Conservation (phyloP, 2,329 filamentous ascomycete species). For the Aureobasidium mangrovei region DNA sequence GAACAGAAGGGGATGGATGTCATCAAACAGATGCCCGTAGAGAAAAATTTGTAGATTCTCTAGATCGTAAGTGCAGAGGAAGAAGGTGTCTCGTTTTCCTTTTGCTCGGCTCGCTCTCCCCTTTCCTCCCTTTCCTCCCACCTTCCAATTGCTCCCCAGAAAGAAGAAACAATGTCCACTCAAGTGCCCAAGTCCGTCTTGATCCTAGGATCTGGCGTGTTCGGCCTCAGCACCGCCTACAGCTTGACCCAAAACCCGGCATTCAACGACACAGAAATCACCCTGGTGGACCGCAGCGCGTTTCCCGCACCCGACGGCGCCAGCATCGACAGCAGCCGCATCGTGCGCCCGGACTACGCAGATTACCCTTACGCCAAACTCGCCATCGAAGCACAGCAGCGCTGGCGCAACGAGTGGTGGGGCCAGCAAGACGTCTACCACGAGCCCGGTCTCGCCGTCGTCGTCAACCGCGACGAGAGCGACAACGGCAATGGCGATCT, state of each 20-base stretch:
- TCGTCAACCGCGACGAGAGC: conserved; percentile 37
- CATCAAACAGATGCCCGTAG: too few species aligned
- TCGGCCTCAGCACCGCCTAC: conserved; percentile 57
- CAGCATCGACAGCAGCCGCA: conserved; percentile 50
- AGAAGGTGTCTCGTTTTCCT: too few species aligned
- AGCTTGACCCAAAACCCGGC: conserved; percentile 55
- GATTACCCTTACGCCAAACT: conserved; percentile 68
- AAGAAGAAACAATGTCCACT: conserved; percentile 1
- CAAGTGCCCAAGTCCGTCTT: conserved; percentile 35
- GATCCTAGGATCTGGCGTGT: conserved; percentile 45
- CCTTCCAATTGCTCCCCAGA: not conserved
- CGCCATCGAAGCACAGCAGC: conserved; percentile 58
- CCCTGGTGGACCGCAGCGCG: conserved; percentile 48
- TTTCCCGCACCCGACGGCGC: conserved; percentile 49
- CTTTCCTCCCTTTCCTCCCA: not conserved
- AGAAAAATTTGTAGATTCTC: too few species aligned
- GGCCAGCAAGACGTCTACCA: conserved; percentile 55
- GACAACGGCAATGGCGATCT: conserved; percentile 24
- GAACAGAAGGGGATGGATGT: too few species aligned
- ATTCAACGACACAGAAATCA: conserved; percentile 45
- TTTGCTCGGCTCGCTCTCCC: not conserved
- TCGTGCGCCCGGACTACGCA: conserved; percentile 69
- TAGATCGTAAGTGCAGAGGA: too few species aligned
- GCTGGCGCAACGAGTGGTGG: conserved; percentile 57
- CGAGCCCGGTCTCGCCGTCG: conserved; percentile 60